Evolutionary conservation across 306 rosid species (phyloP).

Genomic region (Dalbergia cultrata): DNA sequence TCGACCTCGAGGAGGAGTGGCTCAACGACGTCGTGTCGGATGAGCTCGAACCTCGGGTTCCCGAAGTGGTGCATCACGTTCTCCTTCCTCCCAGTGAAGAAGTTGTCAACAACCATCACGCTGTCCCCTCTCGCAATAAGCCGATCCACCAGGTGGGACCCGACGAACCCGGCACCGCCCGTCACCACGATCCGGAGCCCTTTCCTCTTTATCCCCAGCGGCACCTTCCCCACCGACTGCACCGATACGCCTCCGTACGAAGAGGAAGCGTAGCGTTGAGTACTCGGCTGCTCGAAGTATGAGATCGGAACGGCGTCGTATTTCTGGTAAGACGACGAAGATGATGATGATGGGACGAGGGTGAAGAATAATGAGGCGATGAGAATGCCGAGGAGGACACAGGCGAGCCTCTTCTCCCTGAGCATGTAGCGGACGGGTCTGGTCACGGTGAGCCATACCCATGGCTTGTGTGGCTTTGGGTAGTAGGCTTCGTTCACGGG

Average conservation of each 20-base stretch:
- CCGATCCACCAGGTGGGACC: constrained; percentile 94
- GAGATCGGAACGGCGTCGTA: constrained; percentile 52
- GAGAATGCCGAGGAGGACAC: constrained; percentile 76
- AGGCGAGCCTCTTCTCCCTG: constrained; percentile 83
- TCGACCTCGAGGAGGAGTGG: constrained; percentile 92
- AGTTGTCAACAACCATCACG: constrained; percentile 92
- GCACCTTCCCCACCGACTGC: constrained; percentile 68
- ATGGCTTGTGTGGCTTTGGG: constrained; percentile 78
- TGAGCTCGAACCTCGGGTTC: constrained; percentile 89
- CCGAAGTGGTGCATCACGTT: constrained; percentile 94
- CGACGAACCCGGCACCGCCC: constrained; percentile 95
- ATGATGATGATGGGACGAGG: constrained; percentile 48
- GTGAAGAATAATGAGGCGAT: constrained; percentile 71
- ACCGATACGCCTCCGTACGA: background rate
- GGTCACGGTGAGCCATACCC: constrained; percentile 74
- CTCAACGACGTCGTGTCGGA: constrained; percentile 96
- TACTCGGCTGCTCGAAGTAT: constrained; percentile 19
- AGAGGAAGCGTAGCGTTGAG: background rate
- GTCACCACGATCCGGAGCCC: constrained; percentile 95
- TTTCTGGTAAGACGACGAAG: constrained; percentile 10
- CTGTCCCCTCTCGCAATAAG: constrained; percentile 90
- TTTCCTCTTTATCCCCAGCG: constrained; percentile 80
- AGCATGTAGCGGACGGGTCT: constrained; percentile 85
- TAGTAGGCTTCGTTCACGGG: constrained; percentile 65
- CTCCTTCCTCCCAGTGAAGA: constrained; percentile 92